Conservation (phyloP, 352 stramenopile genomes). For the Globisporangium radiosum region DNA sequence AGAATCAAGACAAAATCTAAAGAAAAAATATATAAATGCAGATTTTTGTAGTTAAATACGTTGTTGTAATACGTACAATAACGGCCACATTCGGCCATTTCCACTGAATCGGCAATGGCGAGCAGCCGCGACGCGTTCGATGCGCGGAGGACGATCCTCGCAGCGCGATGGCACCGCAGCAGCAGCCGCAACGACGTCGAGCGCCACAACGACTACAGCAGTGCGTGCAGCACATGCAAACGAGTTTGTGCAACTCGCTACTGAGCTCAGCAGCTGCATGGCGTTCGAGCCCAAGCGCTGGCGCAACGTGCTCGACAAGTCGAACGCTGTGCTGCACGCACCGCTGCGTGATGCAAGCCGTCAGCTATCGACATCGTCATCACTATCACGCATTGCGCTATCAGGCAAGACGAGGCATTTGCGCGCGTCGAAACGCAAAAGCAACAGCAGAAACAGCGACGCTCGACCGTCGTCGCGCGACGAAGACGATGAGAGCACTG, state of each 20-base stretch:
- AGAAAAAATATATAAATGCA: too few species aligned
- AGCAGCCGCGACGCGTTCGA: too few species aligned
- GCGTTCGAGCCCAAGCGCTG: constrained; percentile 56
- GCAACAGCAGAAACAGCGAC: neutral
- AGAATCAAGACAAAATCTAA: too few species aligned
- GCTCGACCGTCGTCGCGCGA: constrained; percentile 19
- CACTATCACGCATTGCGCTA: too few species aligned
- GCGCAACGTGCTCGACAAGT: constrained; percentile 38
- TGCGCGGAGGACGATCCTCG: too few species aligned
- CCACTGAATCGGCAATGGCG: too few species aligned
- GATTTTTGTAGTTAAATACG: too few species aligned
- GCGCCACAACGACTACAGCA: too few species aligned
- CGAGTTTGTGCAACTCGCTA: constrained; percentile 45
- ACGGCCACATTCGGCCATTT: neutral
- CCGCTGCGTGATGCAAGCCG: neutral
- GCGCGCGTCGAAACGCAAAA: neutral
- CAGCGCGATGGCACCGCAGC: neutral
- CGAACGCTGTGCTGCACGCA: constrained; percentile 15
- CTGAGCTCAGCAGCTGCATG: constrained; percentile 38
- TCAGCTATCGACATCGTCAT: neutral
- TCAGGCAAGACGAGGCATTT: too few species aligned
- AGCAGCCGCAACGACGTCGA: neutral
- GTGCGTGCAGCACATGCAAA: constrained; percentile 5
- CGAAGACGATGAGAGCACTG: constrained; percentile 16
- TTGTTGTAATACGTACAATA: too few species aligned